phyloP scores from a whole-genome alignment of 805 yeast genomes.

The Brettanomyces anomalus region DNA sequence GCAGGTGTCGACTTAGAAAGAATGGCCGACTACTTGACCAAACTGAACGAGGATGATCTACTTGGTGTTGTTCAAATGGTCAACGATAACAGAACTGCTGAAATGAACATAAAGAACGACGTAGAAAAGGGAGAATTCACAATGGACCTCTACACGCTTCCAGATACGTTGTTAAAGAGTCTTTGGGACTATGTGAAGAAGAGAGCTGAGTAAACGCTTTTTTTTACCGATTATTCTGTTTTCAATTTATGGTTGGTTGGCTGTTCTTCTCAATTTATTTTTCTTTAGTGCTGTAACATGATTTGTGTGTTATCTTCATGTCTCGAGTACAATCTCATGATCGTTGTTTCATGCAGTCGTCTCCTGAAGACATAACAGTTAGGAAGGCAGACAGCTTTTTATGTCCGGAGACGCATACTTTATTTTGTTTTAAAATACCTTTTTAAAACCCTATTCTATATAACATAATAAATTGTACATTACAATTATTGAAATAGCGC shows the following conservation, averaged over 20 bases:
- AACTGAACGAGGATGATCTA: slow-evolving; percentile 84
- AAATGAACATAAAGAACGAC: slow-evolving; percentile 92
- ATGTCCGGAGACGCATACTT: too few relatives aligned
- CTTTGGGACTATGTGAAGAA: slow-evolving; percentile 91
- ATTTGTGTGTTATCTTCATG: too few relatives aligned
- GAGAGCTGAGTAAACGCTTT: slow-evolving; percentile 29
- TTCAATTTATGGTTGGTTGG: background rate
- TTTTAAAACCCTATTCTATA: too few relatives aligned
- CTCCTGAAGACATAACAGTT: too few relatives aligned
- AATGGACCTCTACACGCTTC: slow-evolving; percentile 89
- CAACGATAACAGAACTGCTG: slow-evolving; percentile 88
- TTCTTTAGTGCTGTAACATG: background rate
- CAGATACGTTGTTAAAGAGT: slow-evolving; percentile 83
- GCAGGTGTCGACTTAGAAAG: slow-evolving; percentile 82
- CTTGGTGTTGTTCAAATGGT: slow-evolving; percentile 96
- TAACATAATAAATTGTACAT: background rate
- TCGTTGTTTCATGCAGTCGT: too few relatives aligned
- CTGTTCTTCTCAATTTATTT: background rate
- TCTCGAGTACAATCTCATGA: too few relatives aligned
- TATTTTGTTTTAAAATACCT: too few relatives aligned
- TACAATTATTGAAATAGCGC: background rate
- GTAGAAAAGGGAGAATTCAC: slow-evolving; percentile 96
- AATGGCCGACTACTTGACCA: slow-evolving; percentile 82
- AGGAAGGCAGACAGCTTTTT: too few relatives aligned
- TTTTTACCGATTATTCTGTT: background rate